These are phyloP conservation scores for Primulina huaijiensis DNA, from an alignment of 257 asterid species.

Conservation along the genomic window DNA sequence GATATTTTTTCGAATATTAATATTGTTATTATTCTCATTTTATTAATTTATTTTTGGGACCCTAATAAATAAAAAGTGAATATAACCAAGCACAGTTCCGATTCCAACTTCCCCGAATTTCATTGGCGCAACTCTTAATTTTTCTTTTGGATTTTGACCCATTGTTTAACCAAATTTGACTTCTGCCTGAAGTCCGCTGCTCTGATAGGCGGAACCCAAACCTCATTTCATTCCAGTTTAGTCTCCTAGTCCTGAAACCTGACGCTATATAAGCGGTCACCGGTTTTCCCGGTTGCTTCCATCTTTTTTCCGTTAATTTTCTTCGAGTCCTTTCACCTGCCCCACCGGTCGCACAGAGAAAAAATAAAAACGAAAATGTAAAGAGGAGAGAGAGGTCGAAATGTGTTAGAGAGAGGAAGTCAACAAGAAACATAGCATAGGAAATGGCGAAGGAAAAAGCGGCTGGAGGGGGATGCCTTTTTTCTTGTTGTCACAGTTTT, in stretches of 20 bases:
- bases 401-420: conserved; percentile 27
- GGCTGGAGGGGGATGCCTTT: conserved; percentile 35
- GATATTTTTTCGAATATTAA: too few species aligned
- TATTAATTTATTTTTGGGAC: not conserved
- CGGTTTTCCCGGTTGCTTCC: conserved; percentile 22
- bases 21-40: too few species aligned
- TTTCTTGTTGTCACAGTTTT: conserved; percentile 33
- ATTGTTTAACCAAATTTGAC: conserved; percentile 37
- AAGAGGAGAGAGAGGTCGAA: conserved; percentile 19
- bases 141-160: conserved; percentile 23
- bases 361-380: too few species aligned
- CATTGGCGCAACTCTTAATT: not conserved
- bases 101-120: not conserved
- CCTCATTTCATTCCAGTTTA: conserved; percentile 29
- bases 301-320: too few species aligned
- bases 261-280: conserved; percentile 7
- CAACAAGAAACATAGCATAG: conserved; percentile 45
- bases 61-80: not conserved
- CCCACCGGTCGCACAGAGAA: not conserved
- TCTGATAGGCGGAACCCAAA: conserved; percentile 39
- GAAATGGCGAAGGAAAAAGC: conserved; percentile 65
- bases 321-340: not conserved
- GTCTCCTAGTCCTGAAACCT: conserved; percentile 16
- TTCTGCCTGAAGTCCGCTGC: conserved; percentile 28
- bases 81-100: not conserved